phyloP scores from a whole-genome alignment of 2,329 filamentous ascomycete genomes.

The Plectosphaerella sp. region DNA sequence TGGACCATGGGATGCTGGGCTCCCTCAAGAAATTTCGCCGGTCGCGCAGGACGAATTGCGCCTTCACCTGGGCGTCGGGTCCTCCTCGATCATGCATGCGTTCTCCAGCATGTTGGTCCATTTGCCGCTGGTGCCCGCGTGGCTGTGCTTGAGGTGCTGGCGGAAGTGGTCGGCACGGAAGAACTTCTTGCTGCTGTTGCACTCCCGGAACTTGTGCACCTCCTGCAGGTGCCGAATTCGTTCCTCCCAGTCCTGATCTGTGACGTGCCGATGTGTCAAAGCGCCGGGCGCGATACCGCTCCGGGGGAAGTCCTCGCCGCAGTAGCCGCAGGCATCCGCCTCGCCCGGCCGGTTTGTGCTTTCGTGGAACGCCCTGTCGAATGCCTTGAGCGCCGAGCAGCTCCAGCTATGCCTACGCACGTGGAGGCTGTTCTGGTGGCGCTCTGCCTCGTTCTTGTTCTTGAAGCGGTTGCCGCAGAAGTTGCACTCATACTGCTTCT shows the following conservation, averaged over 20 bases:
- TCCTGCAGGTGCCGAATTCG: conserved; percentile 84
- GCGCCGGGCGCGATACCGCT: conserved; percentile 37
- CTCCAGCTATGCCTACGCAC: conserved; percentile 94
- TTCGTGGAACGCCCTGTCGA: conserved; percentile 80
- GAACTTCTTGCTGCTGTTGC: conserved; percentile 98
- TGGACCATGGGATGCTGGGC: too few species aligned
- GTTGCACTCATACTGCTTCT: conserved; percentile 92
- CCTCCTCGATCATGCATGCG: conserved; percentile 89
- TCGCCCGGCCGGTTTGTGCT: conserved; percentile 63
- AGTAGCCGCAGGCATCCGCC: conserved; percentile 87
- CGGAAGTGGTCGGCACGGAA: conserved; percentile 96
- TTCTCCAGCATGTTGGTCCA: conserved; percentile 99
- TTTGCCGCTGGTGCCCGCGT: conserved; percentile 92
- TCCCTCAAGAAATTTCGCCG: too few species aligned
- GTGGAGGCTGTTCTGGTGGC: conserved; percentile 93
- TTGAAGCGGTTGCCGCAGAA: conserved; percentile 97
- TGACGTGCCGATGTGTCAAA: conserved; percentile 43
- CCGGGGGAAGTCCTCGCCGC: conserved; percentile 79
- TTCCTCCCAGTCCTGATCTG: conserved; percentile 82
- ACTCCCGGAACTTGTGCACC: conserved; percentile 94
- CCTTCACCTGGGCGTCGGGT: conserved; percentile 45
- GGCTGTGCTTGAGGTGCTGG: conserved; percentile 96
- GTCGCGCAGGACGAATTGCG: neutral
- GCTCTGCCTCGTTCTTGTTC: conserved; percentile 97
- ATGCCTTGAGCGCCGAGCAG: conserved; percentile 77